A percentile compares a stretch with the other conserved stretches of the same genome.
Conservation (phyloP, 2,329 filamentous ascomycete genomes). For the Penicillium sp. region DNA sequence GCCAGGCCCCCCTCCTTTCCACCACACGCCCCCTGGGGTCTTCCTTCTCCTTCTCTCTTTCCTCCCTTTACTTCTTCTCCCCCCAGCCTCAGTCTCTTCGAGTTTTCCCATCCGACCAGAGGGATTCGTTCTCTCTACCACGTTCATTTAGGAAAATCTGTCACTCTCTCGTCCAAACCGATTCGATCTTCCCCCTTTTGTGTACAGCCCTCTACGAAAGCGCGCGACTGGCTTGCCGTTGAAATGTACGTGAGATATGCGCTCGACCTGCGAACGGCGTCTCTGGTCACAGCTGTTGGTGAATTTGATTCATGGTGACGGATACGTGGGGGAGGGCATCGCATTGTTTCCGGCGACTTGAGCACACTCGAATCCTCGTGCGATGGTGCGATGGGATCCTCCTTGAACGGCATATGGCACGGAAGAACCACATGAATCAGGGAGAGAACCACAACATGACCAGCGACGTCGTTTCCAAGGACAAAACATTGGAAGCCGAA, state of each 20-base stretch:
- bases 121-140: slow-evolving; percentile 42
- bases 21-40: slow-evolving; percentile 9
- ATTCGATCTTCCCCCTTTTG: slow-evolving; percentile 17
- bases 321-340: background rate
- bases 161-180: slow-evolving; percentile 25
- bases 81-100: slow-evolving; percentile 23
- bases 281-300: background rate
- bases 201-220: slow-evolving; percentile 31
- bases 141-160: slow-evolving; percentile 42
- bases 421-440: background rate
- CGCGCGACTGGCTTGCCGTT: slow-evolving; percentile 32
- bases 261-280: background rate
- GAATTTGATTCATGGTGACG: background rate
- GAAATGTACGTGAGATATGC: slow-evolving; percentile 31
- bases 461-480: background rate
- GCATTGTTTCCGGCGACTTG: background rate
- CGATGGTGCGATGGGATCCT: background rate
- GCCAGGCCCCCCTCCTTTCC: slow-evolving; percentile 15
- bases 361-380: background rate
- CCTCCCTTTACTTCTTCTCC: slow-evolving; percentile 9
- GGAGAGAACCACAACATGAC: background rate
- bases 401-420: background rate
- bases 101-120: slow-evolving; percentile 46
- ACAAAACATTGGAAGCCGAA: background rate
- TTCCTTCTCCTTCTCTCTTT: slow-evolving; percentile 24